Base-by-base conservation (phyloP, 192 early-diverging fungal genomes). In the Entophlyctis luteolus region DNA sequence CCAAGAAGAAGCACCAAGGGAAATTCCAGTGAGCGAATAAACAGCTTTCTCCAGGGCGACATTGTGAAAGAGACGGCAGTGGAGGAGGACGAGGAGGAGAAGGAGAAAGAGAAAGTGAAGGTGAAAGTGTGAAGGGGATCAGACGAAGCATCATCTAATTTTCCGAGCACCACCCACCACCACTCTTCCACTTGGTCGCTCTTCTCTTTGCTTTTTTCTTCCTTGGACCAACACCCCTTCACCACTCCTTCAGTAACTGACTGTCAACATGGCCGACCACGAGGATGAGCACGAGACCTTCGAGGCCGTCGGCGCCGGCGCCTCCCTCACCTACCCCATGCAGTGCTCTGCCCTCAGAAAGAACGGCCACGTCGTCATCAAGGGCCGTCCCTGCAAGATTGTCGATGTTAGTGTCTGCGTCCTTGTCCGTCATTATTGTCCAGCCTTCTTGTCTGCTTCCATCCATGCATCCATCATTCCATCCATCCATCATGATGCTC, bases 381-480 rank as follows among this genome's bases (percentile, higher is more conserved):
- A 98, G 88, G 92, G 93, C 62, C 92, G 94, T 60, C 97, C 97
- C 76, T 99, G 97, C 89, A 99, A 98, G 91, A 96, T 99, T 57
- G 87, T 96, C 52, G 94, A 97, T 77, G 98, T 99, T 8, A 8
- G 31, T 25, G 5, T 60, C 59, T 60, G 31, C 34, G 29, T 50
- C 48, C 45, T 33, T 47, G 20, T 25, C 20, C 14, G 18, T 39
- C 16, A 1, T 47, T 56, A 34, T 33, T 56, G 4, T 33, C 4
- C 10, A 33, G 16, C 22, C 25, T 56, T 8, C 36, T 33, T 56
- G 55, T 20, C 25, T 25, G 14, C 25, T 52, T 12, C 25, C 42
- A 12, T 45, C n/a, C n/a, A n/a, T n/a, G n/a, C n/a, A n/a, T n/a
- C n/a, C 39, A 12, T 42, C n/a, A 12, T 42, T 42, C n/a, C 10